A percentile compares a stretch with the other conserved stretches of the same genome.
Evolutionary conservation across 495 filamentous ascomycete genomes (phyloP).

Genomic region (Polyplosphaeria fusca): DNA sequence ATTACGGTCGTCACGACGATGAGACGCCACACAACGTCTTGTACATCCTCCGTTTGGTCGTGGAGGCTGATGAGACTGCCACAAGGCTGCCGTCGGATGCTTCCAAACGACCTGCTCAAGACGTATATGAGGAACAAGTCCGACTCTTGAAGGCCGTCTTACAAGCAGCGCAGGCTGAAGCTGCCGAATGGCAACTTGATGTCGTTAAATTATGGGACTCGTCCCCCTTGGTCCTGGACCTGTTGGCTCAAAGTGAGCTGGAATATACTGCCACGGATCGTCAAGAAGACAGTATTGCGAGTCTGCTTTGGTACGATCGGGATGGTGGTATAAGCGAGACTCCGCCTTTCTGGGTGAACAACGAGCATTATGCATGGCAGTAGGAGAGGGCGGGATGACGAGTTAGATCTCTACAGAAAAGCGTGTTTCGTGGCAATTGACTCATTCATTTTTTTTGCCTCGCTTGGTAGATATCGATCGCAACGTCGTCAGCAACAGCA

Average conservation of each 20-base stretch:
- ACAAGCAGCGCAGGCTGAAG: constrained; percentile 24
- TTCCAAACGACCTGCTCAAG: neutral
- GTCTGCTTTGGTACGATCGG: constrained; percentile 14
- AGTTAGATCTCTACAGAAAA: too few species aligned
- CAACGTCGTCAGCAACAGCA: too few species aligned
- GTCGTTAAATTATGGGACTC: constrained; percentile 29
- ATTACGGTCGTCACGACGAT: constrained; percentile 1
- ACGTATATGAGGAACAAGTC: constrained; percentile 7
- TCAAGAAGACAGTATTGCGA: constrained; percentile 25
- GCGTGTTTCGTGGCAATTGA: too few species aligned
- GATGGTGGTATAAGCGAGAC: neutral
- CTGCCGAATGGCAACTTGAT: constrained; percentile 23
- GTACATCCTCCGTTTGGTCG: constrained; percentile 12
- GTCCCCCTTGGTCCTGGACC: constrained; percentile 14
- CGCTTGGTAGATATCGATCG: too few species aligned
- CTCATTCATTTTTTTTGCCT: too few species aligned
- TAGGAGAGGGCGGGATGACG: too few species aligned
- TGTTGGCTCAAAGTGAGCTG: constrained; percentile 12
- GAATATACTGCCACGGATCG: constrained; percentile 9
- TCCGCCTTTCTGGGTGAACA: constrained; percentile 4
- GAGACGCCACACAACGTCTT: neutral
- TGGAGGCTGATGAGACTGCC: constrained; percentile 10
- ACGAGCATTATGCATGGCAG: constrained; percentile 13
- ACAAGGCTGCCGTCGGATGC: constrained; percentile 3
- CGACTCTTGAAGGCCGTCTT: constrained; percentile 17